Evolutionary conservation across 352 stramenopile species (phyloP).

Genomic region (Globisporangium okanoganense): DNA sequence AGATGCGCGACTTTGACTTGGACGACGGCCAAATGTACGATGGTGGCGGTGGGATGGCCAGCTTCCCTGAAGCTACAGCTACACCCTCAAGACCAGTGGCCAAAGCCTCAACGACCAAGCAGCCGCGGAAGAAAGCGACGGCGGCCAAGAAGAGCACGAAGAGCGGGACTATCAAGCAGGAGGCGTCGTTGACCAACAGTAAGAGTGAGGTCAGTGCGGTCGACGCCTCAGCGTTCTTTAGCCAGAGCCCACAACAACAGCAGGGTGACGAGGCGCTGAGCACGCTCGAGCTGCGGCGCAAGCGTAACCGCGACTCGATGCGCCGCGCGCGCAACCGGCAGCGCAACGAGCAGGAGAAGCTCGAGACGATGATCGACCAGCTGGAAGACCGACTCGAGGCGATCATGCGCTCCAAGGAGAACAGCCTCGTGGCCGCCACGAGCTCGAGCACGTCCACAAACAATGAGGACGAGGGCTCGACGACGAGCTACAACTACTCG

Average conservation of each 20-base stretch:
- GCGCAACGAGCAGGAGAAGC: conserved; percentile 18
- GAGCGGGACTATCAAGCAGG: background rate
- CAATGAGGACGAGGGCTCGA: background rate
- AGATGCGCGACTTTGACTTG: conserved; percentile 10
- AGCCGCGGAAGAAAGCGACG: background rate
- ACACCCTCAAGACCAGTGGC: background rate
- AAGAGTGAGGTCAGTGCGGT: background rate
- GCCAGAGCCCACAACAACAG: background rate
- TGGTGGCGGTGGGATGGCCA: background rate
- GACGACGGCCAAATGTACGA: background rate
- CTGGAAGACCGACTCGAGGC: conserved; percentile 24
- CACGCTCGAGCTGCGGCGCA: conserved; percentile 23
- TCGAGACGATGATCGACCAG: conserved; percentile 27
- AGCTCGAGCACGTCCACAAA: background rate
- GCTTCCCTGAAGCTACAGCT: background rate
- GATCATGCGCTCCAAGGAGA: conserved; percentile 15
- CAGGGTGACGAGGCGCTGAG: conserved; percentile 6
- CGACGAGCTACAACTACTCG: conserved; percentile 13
- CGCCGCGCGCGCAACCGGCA: conserved; percentile 30
- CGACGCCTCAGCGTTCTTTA: background rate
- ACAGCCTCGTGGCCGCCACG: background rate
- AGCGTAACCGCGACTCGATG: conserved; percentile 44
- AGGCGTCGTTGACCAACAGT: background rate
- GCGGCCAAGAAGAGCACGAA: background rate
- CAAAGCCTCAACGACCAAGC: background rate